Base-by-base conservation (phyloP, 1,284 basidiomycete genomes). In the Sparassis latifolia region DNA sequence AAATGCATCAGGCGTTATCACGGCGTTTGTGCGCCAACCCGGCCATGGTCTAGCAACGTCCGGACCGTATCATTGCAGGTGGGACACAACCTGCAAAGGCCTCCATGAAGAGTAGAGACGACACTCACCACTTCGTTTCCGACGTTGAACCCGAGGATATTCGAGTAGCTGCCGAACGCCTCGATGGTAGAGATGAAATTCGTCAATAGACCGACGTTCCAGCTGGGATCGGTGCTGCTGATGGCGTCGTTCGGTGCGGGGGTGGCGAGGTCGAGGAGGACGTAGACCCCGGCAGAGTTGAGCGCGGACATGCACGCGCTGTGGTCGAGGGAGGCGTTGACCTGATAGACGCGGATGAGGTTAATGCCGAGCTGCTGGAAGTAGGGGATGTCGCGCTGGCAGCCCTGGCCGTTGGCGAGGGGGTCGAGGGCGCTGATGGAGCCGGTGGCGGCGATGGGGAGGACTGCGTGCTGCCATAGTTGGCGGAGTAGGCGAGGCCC, bases 351-450 rank as follows among this genome's bases (percentile, higher is more conserved):
- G 10, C 50, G 50, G 37, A 51, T 20, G 41, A 51, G 32, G 45
- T 51, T 51, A 35, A 51, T 33, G 28, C 45, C 50, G 45, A 51
- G 50, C 35, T 51, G 28, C 50, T 51, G 40, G 45, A 51, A 47
- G 50, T 51, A 51, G 30, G 50, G 45, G 33, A 51, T 47, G 42
- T 51, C 50, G 20, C 50, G 50, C 0, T 29, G 30, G 45, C 50
- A 51, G 50, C 50, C 50, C 4, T 4, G 29, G 27, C 40, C 40
- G 35, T 51, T 51, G 2, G 50, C 50, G 45, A 51, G 45, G 9
- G 50, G 50, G 45, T 51, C 50, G 35, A 51, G 45, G 33, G 12
- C 29, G 35, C 50, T 51, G 28, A 51, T 45, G 10, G 39, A n/a
- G 45, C 50, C 50, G 33, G 31, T 35, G 33, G 50, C 31, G 9